A percentile compares a stretch with the other conserved stretches of the same genome.
phyloP scores from a whole-genome alignment of 257 asterid species.

The Fraxinus excelsior region DNA sequence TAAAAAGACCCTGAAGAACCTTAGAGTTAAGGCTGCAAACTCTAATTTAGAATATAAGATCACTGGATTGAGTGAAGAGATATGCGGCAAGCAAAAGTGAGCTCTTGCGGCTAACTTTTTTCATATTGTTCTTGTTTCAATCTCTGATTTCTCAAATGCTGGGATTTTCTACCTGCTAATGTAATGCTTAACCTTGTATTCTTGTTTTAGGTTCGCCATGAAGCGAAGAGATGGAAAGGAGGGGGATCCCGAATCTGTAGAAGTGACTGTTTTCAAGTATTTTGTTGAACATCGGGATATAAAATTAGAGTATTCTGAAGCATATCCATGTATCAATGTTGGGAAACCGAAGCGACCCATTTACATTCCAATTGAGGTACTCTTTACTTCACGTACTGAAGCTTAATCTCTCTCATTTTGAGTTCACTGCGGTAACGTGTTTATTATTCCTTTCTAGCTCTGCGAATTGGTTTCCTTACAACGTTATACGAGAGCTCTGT shows the following conservation, averaged over 20 bases:
- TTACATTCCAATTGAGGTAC: conserved; percentile 72
- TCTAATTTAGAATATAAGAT: conserved; percentile 58
- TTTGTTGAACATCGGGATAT: conserved; percentile 41
- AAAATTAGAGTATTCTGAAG: conserved; percentile 40
- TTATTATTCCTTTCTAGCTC: conserved; percentile 37
- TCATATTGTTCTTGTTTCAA: neutral
- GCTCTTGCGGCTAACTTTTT: conserved; percentile 7
- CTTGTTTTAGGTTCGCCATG: conserved; percentile 43
- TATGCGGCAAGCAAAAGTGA: conserved; percentile 59
- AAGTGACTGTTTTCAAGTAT: conserved; percentile 58
- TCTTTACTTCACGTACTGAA: neutral
- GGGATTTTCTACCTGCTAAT: neutral
- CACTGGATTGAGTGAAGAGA: conserved; percentile 56
- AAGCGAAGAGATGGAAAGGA: conserved; percentile 40
- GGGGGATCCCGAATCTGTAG: conserved; percentile 32
- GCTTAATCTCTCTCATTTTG: neutral
- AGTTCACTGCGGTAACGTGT: neutral
- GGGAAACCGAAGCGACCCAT: conserved; percentile 68
- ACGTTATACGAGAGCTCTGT: conserved; percentile 64
- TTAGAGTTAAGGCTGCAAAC: conserved; percentile 42
- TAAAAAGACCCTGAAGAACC: conserved; percentile 57
- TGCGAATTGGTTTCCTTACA: conserved; percentile 69
- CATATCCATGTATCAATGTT: conserved; percentile 62
- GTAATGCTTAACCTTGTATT: neutral
- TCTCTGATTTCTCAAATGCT: neutral